Evolutionary conservation across 1,284 basidiomycete species (phyloP), one percentile per base, ranked within the genome.

Genomic region (Ceratobasidium sp.): DNA sequence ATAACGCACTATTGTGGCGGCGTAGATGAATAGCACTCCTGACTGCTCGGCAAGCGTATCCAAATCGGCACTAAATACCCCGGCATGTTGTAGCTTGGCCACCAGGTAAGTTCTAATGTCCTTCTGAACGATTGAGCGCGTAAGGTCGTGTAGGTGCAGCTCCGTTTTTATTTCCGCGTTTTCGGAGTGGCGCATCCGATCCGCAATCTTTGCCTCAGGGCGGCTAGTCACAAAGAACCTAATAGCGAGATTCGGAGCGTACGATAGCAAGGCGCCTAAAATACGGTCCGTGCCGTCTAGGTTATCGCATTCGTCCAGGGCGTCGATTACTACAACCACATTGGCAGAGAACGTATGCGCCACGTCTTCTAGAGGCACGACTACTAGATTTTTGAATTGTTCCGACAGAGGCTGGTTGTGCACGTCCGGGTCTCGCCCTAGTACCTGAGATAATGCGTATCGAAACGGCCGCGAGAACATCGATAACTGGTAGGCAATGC

Each of bases 1-100:
- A 52, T 64, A 64, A 4, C 71, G 71, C 5, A 50, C 59, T 8
- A 59, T 27, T 2, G 71, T 74, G 20, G 71, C 44, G n/a, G 71
- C 71, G 38, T 74, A 74, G n/a, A 74, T 74, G 60, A 74, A 74
- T 18, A 74, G 30, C n/a, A 52, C 44, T 7, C 71, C 71, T 4
- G 59, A 74, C 12, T 46, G 59, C 6, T 54, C 4, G 1, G 27
- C 27, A 3, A 74, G 38, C 4, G 52, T 5, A 18, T 44, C 3
- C 14, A 46, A 23, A 2, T 62, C 23, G 23, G n/a, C 44, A 20
- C 20, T 23, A 14, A 18, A 20, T 23, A 69, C 12, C 16, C 20
- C 20, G 3, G 50, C 18, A 10, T 23, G 16, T 2, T 3, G 18
- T 1, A 74, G 71, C 48, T 62, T 23, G 27, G 0, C 14, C 4